These are phyloP conservation scores for Penicillium fimorum DNA, from an alignment of 495 filamentous ascomycete genomes.

Conservation along the genomic window DNA sequence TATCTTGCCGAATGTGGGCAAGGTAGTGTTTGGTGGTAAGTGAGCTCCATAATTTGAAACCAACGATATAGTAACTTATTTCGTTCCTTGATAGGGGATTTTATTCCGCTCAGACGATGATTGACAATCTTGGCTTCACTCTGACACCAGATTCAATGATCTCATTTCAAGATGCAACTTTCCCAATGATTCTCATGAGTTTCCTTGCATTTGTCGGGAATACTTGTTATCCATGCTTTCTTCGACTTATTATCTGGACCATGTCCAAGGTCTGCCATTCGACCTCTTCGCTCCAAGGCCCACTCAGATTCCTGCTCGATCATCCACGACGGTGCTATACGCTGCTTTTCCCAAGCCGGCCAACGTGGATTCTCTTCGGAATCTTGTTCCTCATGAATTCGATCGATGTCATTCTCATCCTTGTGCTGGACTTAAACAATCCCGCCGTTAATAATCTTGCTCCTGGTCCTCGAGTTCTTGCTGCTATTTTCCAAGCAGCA, in stretches of 20 bases:
- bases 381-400: constrained; percentile 56
- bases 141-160: constrained; percentile 83
- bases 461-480: constrained; percentile 44
- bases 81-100: constrained; percentile 25
- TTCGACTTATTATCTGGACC: constrained; percentile 77
- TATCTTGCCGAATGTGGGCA: constrained; percentile 56
- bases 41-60: constrained; percentile 9
- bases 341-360: constrained; percentile 56
- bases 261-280: constrained; percentile 51
- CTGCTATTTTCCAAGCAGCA: constrained; percentile 59
- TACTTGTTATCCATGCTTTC: constrained; percentile 76
- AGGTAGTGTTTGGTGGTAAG: constrained; percentile 67
- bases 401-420: constrained; percentile 58
- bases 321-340: constrained; percentile 65
- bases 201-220: constrained; percentile 82
- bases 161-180: constrained; percentile 66
- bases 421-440: constrained; percentile 54
- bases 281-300: constrained; percentile 29
- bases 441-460: constrained; percentile 29
- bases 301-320: constrained; percentile 54
- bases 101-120: constrained; percentile 36
- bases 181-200: constrained; percentile 64
- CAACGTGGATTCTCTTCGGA: constrained; percentile 63
- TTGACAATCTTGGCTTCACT: constrained; percentile 59
- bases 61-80: constrained; percentile 3